Conservation (phyloP, 2,329 filamentous ascomycete genomes). For the Botrytis aclada region DNA sequence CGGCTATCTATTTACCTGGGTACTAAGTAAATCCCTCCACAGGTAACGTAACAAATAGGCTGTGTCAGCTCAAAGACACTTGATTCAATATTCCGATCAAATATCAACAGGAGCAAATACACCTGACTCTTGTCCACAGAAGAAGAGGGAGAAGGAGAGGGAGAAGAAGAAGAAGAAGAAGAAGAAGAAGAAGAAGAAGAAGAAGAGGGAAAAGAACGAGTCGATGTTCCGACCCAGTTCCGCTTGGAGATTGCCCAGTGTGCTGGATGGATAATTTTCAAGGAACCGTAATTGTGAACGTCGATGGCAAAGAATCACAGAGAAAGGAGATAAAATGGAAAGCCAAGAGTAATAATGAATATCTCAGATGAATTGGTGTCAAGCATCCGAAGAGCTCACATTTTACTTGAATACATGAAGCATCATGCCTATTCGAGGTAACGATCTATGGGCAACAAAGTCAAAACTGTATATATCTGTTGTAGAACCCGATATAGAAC, state of each 20-base stretch:
- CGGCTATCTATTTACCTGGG: not conserved
- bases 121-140: not conserved
- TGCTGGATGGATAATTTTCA: not conserved
- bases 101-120: not conserved
- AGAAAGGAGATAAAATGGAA: not conserved
- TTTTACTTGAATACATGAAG: not conserved
- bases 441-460: not conserved
- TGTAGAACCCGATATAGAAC: not conserved
- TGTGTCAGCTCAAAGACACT: not conserved
- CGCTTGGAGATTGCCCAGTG: not conserved
- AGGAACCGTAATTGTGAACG: not conserved
- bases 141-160: not conserved
- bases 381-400: no score
- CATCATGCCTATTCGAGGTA: no score
- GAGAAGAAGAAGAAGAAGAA: no score
- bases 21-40: not conserved
- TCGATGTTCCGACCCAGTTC: not conserved
- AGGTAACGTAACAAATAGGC: constrained; percentile 5
- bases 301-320: not conserved
- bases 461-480: not conserved
- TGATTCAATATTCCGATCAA: not conserved
- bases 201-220: not conserved
- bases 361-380: not conserved
- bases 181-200: not conserved
- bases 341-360: not conserved